Percentiles rank a stretch among this genome's conserved stretches.
These are phyloP conservation scores for Dipteronia sinensis DNA, from an alignment of 345 rosid species.

Conservation along the genomic window DNA sequence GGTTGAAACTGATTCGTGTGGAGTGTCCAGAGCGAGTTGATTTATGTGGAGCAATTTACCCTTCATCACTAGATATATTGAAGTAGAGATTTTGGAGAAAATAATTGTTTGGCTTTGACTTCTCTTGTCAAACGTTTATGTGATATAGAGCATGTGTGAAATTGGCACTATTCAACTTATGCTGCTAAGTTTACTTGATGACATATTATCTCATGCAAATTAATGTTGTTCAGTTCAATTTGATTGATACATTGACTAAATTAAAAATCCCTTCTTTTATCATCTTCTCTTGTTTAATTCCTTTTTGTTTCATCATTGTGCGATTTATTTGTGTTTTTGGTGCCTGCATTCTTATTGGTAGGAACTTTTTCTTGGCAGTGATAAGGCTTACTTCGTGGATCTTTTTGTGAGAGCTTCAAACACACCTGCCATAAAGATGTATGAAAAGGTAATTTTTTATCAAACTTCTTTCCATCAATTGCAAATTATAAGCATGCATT, in stretches of 20 bases:
- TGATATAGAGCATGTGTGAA: neutral
- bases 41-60: neutral
- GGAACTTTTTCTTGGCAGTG: conserved; percentile 48
- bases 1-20: neutral
- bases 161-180: neutral
- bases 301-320: neutral
- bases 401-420: conserved; percentile 97
- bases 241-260: neutral
- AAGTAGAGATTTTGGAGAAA: neutral
- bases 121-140: neutral
- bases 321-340: neutral
- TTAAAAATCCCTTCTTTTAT: neutral
- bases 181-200: neutral
- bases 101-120: neutral
- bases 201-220: neutral
- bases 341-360: conserved; percentile 9
- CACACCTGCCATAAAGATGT: conserved; percentile 95
- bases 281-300: neutral
- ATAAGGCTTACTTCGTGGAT: conserved; percentile 92
- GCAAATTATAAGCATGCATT: neutral
- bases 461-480: neutral
- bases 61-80: neutral
- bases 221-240: neutral
- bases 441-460: conserved; percentile 70
- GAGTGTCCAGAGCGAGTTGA: neutral